Evolutionary conservation across 2,329 filamentous ascomycete genomes (phyloP).

Genomic region (Alternaria arborescens): DNA sequence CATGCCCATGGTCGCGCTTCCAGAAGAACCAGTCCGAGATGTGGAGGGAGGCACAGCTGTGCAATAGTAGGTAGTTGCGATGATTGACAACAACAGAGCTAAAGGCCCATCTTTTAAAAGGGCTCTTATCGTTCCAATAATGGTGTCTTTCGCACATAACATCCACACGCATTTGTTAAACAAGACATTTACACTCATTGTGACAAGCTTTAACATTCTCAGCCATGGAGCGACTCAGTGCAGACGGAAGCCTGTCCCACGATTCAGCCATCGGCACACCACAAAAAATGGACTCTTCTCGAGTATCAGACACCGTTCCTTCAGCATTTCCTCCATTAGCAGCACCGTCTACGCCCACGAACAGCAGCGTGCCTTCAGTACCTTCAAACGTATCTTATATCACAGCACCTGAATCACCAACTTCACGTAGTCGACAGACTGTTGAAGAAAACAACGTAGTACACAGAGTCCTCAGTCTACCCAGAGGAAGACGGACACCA

Average conservation of each 20-base stretch:
- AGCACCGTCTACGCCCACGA: no score
- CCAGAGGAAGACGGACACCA: constrained; percentile 7
- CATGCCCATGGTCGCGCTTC: constrained; percentile 56
- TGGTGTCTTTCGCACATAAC: not conserved
- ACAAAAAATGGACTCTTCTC: not conserved
- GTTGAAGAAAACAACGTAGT: not conserved
- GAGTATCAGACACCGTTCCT: not conserved
- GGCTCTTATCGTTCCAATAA: not conserved
- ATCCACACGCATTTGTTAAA: not conserved
- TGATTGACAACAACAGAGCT: constrained; percentile 6
- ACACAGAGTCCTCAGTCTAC: not conserved
- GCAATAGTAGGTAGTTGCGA: constrained; percentile 20
- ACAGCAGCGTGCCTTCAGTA: no score
- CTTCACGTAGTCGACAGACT: not conserved
- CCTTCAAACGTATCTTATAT: no score
- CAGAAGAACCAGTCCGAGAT: constrained; percentile 53
- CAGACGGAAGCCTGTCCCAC: not conserved
- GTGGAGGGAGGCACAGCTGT: constrained; percentile 42
- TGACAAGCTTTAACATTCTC: not conserved
- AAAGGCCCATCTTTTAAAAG: constrained; percentile 1
- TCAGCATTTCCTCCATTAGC: not conserved
- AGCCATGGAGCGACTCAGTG: not conserved
- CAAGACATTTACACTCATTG: not conserved
- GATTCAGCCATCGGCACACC: constrained; percentile 13
- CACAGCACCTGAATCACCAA: no score